phyloP scores from a whole-genome alignment of 83 land plant genomes.

The Thuja plicata region DNA sequence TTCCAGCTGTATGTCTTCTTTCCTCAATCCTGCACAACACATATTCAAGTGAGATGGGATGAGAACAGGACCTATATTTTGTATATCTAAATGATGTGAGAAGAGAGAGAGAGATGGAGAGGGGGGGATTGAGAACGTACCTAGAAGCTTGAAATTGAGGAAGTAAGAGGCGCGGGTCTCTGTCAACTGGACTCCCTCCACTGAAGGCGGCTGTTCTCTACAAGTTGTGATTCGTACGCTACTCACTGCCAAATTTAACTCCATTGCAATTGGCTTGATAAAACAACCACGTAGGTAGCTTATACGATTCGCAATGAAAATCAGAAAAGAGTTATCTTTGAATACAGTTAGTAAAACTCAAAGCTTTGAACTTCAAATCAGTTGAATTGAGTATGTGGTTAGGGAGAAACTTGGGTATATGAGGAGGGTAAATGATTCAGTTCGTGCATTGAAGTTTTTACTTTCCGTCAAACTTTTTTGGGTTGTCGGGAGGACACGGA shows the following conservation, averaged over 20 bases:
- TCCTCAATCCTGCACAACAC: background rate
- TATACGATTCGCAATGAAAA: background rate
- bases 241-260: background rate
- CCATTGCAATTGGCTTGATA: background rate
- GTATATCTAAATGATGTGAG: too few species aligned
- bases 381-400: background rate
- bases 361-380: background rate
- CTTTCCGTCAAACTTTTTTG: background rate
- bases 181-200: background rate
- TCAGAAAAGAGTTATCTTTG: background rate
- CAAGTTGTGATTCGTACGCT: background rate
- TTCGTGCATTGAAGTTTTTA: background rate
- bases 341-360: too few species aligned
- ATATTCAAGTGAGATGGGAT: background rate
- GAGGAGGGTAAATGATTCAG: background rate
- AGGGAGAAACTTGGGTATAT: background rate
- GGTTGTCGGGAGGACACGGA: background rate
- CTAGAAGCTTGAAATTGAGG: background rate
- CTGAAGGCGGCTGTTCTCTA: background rate
- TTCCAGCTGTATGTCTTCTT: background rate
- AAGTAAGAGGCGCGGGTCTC: background rate
- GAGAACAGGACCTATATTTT: background rate
- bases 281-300: background rate
- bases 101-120: background rate
- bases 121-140: background rate